These are phyloP conservation scores for Zostera marina DNA, from an alignment of 116 monocot genomes.

Conservation along the genomic window DNA sequence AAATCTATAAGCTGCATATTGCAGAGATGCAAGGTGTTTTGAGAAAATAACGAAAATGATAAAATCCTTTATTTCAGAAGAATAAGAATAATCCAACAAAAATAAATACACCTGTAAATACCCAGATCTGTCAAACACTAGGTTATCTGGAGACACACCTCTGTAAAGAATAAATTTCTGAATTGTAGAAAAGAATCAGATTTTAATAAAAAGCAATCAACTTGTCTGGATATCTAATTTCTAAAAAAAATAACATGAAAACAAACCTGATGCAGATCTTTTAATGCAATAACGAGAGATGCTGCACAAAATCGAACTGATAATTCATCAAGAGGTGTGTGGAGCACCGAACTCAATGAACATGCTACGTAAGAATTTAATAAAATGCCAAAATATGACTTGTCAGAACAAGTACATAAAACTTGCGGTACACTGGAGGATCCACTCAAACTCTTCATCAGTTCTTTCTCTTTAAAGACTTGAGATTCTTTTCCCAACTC, in stretches of 20 bases:
- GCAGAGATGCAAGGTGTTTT: not conserved
- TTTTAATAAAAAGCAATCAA: not conserved
- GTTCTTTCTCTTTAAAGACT: conserved; percentile 58
- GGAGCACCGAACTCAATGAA: conserved; percentile 56
- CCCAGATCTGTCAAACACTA: conserved; percentile 70
- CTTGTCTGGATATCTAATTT: not conserved
- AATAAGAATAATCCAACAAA: conserved; percentile 4
- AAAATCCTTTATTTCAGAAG: not conserved
- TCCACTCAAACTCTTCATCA: conserved; percentile 43
- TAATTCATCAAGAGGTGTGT: conserved; percentile 51
- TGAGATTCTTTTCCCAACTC: conserved; percentile 72
- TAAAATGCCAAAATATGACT: conserved; percentile 65
- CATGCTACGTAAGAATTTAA: conserved; percentile 46
- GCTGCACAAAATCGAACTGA: conserved; percentile 68
- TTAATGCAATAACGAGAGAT: conserved; percentile 54
- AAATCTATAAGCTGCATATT: conserved; percentile 64
- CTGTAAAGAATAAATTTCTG: conserved; percentile 69
- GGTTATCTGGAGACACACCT: conserved; percentile 70
- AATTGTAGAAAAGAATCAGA: conserved; percentile 1
- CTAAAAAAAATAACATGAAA: conserved; percentile 3
- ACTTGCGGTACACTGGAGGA: conserved; percentile 49
- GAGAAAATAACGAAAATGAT: not conserved
- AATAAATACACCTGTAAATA: conserved; percentile 35
- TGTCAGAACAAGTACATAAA: conserved; percentile 56
- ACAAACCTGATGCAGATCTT: conserved; percentile 62